Base-by-base conservation (phyloP, 352 stramenopile species). In the Salisapilia sapeloensis region DNA sequence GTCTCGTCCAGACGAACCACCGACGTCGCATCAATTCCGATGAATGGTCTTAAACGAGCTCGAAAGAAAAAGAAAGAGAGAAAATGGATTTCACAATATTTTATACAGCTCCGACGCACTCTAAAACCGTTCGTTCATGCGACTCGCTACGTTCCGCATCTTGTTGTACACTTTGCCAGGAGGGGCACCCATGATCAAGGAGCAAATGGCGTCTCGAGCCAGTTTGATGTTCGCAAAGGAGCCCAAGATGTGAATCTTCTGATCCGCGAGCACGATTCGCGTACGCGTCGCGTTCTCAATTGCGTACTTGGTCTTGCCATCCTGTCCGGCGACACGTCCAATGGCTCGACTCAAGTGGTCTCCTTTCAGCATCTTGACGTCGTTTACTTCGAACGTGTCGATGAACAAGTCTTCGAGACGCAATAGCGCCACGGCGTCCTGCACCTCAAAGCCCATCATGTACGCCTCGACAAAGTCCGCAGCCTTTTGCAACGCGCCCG, bases 141-240 rank as follows among this genome's bases (percentile, higher is more conserved):
- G 71, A 53, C 92, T 97, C 24, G 93, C 92, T 25, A 99, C 95
- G 59, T 94, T 97, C 39, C 94, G 83, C 94, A 99, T 99, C 61
- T 98, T 97, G 64, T 99, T 99, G 71, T 99, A 99, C 39, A 99
- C 95, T 61, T 99, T 99, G 44, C 95, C 95, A 14, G 96, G 96
- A 22, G 95, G 95, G 14, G 96, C 93, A 35, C 96, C 96, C 53
- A 99, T 91, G 37, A 93, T 93, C 24, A 91, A 57, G 42, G 76
- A 87, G 47, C 75, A 93, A 35, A 93, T 74, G 11, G 78, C 75
- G 38, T 91, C 75, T 13, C 78, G 79, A n/a, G 96, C 96, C 18
- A 99, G 64, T 46, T 96, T 92, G 56, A 99, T 98, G 77, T 99
- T 99, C 19, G 83, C 66, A 49, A 97, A 98, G 15, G 77, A 96